Evolutionary conservation across 208 protist species (phyloP).

Genomic region (Giardia duodenalis): DNA sequence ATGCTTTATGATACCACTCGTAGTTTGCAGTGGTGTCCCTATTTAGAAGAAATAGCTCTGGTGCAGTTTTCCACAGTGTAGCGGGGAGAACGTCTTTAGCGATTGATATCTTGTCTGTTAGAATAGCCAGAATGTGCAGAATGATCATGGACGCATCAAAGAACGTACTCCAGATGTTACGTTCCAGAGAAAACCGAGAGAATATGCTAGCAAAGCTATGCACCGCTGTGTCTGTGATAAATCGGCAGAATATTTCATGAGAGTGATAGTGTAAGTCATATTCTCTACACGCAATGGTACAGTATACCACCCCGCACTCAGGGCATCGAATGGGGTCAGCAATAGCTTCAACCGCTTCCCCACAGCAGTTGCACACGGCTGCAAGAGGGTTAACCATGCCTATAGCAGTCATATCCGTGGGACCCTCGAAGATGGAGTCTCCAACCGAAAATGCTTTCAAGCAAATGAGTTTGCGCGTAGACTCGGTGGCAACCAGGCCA

Average conservation of each 20-base stretch:
- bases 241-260: not conserved
- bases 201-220: not conserved
- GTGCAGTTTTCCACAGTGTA: not conserved
- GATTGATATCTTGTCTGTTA: not conserved
- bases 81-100: not conserved
- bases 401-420: not conserved
- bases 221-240: not conserved
- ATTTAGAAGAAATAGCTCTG: not conserved
- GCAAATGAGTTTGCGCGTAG: not conserved
- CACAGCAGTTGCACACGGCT: too few relatives aligned
- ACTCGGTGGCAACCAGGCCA: not conserved
- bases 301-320: too few relatives aligned
- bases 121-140: not conserved
- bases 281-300: not conserved
- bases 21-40: not conserved
- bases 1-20: too few relatives aligned
- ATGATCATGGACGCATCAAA: not conserved
- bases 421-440: not conserved
- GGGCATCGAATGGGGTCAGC: too few relatives aligned
- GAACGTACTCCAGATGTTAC: not conserved
- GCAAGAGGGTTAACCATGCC: not conserved
- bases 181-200: not conserved
- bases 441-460: not conserved
- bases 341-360: too few relatives aligned
- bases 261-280: not conserved